Conservation (phyloP, 495 filamentous ascomycete species). For the Tuber borchii region DNA sequence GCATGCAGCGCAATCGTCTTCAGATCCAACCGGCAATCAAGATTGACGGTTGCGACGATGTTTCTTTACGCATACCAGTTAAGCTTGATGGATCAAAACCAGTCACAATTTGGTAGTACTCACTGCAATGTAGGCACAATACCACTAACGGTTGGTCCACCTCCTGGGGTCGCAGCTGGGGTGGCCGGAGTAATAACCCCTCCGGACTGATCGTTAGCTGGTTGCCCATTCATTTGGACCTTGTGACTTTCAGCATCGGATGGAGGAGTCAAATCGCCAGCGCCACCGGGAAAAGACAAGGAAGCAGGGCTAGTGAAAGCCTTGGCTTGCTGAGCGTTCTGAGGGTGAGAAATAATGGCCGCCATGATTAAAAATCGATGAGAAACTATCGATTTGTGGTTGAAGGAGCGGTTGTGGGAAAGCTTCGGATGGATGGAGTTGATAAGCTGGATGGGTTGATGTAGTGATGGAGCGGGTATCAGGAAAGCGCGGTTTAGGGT, state of each 20-base stretch:
- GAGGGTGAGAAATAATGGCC: constrained; percentile 78
- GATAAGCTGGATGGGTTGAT: constrained; percentile 13
- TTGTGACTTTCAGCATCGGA: constrained; percentile 49
- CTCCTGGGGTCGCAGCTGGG: constrained; percentile 86
- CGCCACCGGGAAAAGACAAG: constrained; percentile 81
- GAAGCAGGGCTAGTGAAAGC: constrained; percentile 84
- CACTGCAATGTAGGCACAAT: constrained; percentile 98
- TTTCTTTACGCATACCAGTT: constrained; percentile 73
- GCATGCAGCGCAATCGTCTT: constrained; percentile 99
- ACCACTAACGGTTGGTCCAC: constrained; percentile 71
- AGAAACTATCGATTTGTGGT: constrained; percentile 30
- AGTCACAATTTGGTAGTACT: constrained; percentile 52
- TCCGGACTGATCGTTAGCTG: constrained; percentile 39
- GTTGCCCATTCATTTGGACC: constrained; percentile 47
- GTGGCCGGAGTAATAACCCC: constrained; percentile 85
- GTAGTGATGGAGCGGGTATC: constrained; percentile 25
- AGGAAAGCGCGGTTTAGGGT: constrained; percentile 8
- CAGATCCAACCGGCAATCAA: constrained; percentile 93
- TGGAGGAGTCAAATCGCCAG: constrained; percentile 72
- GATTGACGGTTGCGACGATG: constrained; percentile 98
- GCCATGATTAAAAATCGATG: constrained; percentile 57
- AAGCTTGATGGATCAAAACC: constrained; percentile 49
- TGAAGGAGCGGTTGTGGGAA: constrained; percentile 11
- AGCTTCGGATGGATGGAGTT: constrained; percentile 3
- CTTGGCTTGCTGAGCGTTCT: constrained; percentile 80